Evolutionary conservation across 139 green algal species (phyloP).

Genomic region (Chloropicon primus): DNA sequence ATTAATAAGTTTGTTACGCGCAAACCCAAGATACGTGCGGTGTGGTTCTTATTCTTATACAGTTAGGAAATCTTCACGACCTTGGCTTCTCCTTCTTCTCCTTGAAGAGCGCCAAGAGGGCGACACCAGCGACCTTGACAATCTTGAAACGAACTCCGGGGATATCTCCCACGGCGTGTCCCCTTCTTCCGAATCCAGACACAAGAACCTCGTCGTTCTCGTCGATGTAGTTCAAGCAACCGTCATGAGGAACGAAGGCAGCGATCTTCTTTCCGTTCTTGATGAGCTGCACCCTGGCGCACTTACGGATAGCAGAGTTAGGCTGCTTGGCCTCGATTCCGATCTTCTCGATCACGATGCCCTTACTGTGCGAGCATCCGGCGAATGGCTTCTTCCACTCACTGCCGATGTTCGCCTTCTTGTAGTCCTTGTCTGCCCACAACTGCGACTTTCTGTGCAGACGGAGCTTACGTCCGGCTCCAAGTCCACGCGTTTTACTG

Average conservation of each 20-base stretch:
- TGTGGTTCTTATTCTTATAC: no score
- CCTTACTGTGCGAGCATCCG: constrained; percentile 97
- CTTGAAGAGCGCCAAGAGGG: constrained; percentile 91
- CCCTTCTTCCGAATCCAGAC: constrained; percentile 90
- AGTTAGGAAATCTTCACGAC: constrained; percentile 25
- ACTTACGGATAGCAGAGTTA: constrained; percentile 99
- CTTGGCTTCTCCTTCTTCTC: constrained; percentile 98
- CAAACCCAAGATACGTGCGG: no score
- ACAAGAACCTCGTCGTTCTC: constrained; percentile 99
- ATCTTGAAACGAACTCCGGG: constrained; percentile 99
- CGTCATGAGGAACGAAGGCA: constrained; percentile 98
- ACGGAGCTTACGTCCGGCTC: constrained; percentile 95
- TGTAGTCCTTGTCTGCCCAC: constrained; percentile 99
- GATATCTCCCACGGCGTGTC: constrained; percentile 99
- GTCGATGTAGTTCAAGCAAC: constrained; percentile 99
- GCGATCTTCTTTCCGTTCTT: constrained; percentile 99
- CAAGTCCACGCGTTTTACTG: constrained; percentile 98
- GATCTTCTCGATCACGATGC: constrained; percentile 99
- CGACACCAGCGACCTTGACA: constrained; percentile 95
- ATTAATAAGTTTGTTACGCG: no score
- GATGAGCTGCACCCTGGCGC: constrained; percentile 98
- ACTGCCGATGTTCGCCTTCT: constrained; percentile 91
- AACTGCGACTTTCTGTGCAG: constrained; percentile 78
- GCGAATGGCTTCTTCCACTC: constrained; percentile 99
- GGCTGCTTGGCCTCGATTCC: constrained; percentile 99